A percentile compares a stretch with the other conserved stretches of the same genome.
Evolutionary conservation across 1,284 basidiomycete genomes (phyloP).

Genomic region (Prillingera fragicola): DNA sequence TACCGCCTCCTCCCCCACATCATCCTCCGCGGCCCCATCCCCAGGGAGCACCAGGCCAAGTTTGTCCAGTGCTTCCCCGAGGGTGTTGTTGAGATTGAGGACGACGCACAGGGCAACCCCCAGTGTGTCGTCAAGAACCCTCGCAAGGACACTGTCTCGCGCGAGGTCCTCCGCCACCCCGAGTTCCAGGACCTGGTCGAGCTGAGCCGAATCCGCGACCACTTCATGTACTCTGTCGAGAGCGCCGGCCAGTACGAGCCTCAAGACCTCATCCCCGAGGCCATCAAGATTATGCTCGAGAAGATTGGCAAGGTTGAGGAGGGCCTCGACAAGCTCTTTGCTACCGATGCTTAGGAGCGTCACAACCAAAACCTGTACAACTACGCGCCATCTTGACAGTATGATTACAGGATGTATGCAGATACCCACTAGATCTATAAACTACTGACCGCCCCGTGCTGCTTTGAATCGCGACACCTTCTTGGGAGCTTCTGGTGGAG

Average conservation of each 20-base stretch:
- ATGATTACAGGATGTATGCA: slow-evolving; percentile 6
- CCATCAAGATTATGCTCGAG: slow-evolving; percentile 72
- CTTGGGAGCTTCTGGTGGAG: slow-evolving; percentile 17
- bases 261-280: slow-evolving; percentile 74
- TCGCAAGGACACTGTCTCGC: slow-evolving; percentile 81
- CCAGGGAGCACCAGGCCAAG: slow-evolving; percentile 59
- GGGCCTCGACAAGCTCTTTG: slow-evolving; percentile 40
- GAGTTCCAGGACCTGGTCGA: slow-evolving; percentile 84
- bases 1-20: slow-evolving; percentile 90
- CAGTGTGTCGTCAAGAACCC: slow-evolving; percentile 57
- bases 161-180: slow-evolving; percentile 86
- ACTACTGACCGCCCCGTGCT: slow-evolving; percentile 23
- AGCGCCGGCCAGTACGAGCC: slow-evolving; percentile 83
- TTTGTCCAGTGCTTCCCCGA: slow-evolving; percentile 84
- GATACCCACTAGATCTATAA: neutral
- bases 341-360: slow-evolving; percentile 2
- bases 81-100: slow-evolving; percentile 72
- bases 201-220: slow-evolving; percentile 81
- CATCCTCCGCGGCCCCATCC: slow-evolving; percentile 65
- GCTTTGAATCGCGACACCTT: slow-evolving; percentile 44
- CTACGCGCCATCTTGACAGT: neutral
- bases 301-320: slow-evolving; percentile 58
- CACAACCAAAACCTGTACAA: neutral
- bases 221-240: slow-evolving; percentile 89
- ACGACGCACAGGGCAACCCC: slow-evolving; percentile 48